Evolutionary conservation across 1,284 basidiomycete species (phyloP).

Genomic region (Ustilago bromivora): DNA sequence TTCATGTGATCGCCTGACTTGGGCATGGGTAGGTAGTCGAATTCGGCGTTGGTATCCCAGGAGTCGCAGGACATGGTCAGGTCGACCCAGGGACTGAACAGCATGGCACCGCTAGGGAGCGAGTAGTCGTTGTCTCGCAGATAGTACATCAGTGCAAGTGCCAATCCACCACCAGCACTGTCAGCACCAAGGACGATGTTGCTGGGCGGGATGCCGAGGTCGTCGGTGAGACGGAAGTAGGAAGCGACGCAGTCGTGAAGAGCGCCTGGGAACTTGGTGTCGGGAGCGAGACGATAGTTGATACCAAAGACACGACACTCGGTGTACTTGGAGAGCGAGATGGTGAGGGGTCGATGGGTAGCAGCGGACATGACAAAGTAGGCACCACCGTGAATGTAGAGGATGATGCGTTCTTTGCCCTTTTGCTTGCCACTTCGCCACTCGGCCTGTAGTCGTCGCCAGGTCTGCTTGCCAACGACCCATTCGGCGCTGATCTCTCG

Average conservation of each 20-base stretch:
- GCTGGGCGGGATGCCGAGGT: constrained; percentile 85
- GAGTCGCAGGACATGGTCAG: constrained; percentile 95
- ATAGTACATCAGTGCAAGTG: constrained; percentile 89
- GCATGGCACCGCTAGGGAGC: constrained; percentile 66
- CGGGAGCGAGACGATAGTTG: constrained; percentile 95
- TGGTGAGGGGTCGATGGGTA: constrained; percentile 91
- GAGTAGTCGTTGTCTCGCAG: constrained; percentile 73
- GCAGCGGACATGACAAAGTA: constrained; percentile 94
- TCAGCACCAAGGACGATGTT: constrained; percentile 80
- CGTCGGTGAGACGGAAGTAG: constrained; percentile 87
- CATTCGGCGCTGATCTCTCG: constrained; percentile 93
- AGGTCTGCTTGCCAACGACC: constrained; percentile 91
- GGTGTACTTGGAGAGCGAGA: constrained; percentile 88
- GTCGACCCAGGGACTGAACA: constrained; percentile 73
- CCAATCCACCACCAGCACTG: constrained; percentile 90
- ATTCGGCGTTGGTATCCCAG: constrained; percentile 89
- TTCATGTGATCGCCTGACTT: constrained; percentile 86
- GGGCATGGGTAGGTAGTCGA: constrained; percentile 71
- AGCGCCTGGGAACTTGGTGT: constrained; percentile 91
- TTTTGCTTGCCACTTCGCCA: constrained; percentile 72
- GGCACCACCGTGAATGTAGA: constrained; percentile 96
- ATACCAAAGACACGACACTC: constrained; percentile 96
- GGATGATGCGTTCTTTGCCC: constrained; percentile 82
- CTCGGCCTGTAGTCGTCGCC: constrained; percentile 87
- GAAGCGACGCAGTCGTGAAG: constrained; percentile 89